Evolutionary conservation across 75 land plant genomes (phyloP).

Genomic region (Ceratopteris richardii): DNA sequence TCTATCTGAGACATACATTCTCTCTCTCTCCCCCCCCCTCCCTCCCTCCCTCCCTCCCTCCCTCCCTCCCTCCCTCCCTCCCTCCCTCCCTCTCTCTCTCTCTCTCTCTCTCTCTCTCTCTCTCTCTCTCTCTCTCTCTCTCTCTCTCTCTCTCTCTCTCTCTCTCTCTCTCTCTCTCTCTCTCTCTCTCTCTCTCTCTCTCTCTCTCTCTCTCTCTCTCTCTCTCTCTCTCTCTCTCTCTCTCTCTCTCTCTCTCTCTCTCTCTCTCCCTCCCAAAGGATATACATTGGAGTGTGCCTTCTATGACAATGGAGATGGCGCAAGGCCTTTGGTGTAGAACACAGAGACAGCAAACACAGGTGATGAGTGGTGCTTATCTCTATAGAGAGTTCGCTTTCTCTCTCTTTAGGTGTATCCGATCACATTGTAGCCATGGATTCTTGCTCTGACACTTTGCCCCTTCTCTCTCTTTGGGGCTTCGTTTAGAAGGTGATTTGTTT

Average conservation of each 20-base stretch:
- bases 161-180: neutral
- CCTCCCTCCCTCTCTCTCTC: neutral
- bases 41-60: too few relatives aligned
- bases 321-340: too few relatives aligned
- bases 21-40: too few relatives aligned
- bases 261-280: neutral
- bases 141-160: neutral
- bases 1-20: too few relatives aligned
- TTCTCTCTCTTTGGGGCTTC: too few relatives aligned
- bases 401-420: too few relatives aligned
- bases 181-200: neutral
- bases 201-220: neutral
- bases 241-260: neutral
- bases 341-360: too few relatives aligned
- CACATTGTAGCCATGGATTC: too few relatives aligned
- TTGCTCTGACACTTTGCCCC: too few relatives aligned
- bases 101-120: neutral
- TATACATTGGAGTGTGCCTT: neutral
- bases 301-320: neutral
- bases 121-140: conserved; percentile 2
- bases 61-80: too few relatives aligned
- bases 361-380: neutral
- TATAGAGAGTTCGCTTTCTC: neutral
- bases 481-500: too few relatives aligned
- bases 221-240: neutral